Percentiles rank a stretch among this genome's conserved stretches.
phyloP scores from a whole-genome alignment of 2,329 filamentous ascomycete genomes.

The Clonostachys rhizophaga region DNA sequence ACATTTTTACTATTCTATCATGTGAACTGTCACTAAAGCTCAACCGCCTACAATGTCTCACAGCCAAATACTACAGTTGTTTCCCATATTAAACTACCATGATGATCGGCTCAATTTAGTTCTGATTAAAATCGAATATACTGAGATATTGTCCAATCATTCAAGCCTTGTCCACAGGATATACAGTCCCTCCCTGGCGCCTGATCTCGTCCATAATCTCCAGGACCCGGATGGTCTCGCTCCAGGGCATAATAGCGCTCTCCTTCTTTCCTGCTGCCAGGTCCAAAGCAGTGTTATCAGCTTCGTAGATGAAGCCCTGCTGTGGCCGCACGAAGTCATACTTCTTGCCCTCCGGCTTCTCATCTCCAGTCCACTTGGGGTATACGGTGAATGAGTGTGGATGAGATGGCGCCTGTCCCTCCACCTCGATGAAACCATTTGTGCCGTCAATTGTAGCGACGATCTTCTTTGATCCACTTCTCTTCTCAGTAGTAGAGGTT shows the following conservation, averaged over 20 bases:
- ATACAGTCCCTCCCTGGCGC: constrained; percentile 18
- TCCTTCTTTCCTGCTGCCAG: constrained; percentile 27
- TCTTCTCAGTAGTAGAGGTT: constrained; percentile 21
- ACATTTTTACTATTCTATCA: too few relatives aligned
- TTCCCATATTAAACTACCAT: too few relatives aligned
- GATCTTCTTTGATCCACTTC: constrained; percentile 6
- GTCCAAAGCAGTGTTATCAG: constrained; percentile 33
- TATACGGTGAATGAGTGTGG: constrained; percentile 26
- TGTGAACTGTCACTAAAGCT: too few relatives aligned
- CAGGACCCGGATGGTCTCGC: constrained; percentile 38
- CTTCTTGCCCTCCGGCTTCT: constrained; percentile 19
- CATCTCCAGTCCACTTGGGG: neutral
- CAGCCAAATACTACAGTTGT: too few relatives aligned
- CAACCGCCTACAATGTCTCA: too few relatives aligned
- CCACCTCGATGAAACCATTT: constrained; percentile 26
- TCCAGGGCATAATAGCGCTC: constrained; percentile 36
- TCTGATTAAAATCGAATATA: too few relatives aligned
- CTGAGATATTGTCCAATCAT: too few relatives aligned
- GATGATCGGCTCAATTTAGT: too few relatives aligned
- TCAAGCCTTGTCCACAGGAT: constrained; percentile 16
- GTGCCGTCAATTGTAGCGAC: constrained; percentile 35
- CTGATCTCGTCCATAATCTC: constrained; percentile 41
- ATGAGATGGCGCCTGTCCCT: constrained; percentile 21
- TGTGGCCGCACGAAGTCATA: constrained; percentile 25
- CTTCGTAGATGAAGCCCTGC: constrained; percentile 37